Base-by-base conservation (phyloP, 1,284 basidiomycete genomes). In the Dichomitus squalens region DNA sequence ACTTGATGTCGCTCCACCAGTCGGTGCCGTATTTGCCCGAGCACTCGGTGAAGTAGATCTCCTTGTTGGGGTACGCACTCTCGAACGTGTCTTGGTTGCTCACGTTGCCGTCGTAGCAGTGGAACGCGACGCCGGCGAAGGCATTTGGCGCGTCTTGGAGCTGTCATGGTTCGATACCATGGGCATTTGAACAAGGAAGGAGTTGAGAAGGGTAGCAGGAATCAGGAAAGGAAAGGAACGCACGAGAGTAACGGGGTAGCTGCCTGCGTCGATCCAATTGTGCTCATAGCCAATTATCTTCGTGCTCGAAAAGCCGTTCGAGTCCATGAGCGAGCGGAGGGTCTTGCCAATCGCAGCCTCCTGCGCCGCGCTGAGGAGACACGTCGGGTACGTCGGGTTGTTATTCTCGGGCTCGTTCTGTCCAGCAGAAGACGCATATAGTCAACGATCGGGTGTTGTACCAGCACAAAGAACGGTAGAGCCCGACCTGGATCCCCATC, bases 1-100 rank as follows among this genome's bases (percentile, higher is more conserved):
- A 90, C 86, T 90, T 90, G 70, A 90, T 85, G 61, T 89, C 85
- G 52, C 72, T 75, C 87, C 88, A 91, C 87, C 87, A 90, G 68
- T 90, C 86, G n/a, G 80, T 80, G 39, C 78, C 78, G 44, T 76
- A 66, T 6, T 60, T 67, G 9, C 81, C 80, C 7, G 77, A 68
- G 63, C 81, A 82, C 58, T 82, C 81, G 2, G 80, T 81, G 58
- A 81, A 74, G 70, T 77, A 79, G 8, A 82, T 74, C 59, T 79
- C 78, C 70, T 80, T 80, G 60, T 58, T 64, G 0, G 80, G 79
- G 55, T 71, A 79, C 41, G 71, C 72, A 44, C 71, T 71, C 23
- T 77, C 74, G 68, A 82, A 83, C 0, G 60, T 64, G 16, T 75
- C 72, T 64, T 80, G 79, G 6, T 79, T 56, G 7, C 48, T 57